Percentiles rank a stretch among this genome's conserved stretches.
These are phyloP conservation scores for Neurospora hispaniola DNA, from an alignment of 495 filamentous ascomycete species.

Conservation along the genomic window DNA sequence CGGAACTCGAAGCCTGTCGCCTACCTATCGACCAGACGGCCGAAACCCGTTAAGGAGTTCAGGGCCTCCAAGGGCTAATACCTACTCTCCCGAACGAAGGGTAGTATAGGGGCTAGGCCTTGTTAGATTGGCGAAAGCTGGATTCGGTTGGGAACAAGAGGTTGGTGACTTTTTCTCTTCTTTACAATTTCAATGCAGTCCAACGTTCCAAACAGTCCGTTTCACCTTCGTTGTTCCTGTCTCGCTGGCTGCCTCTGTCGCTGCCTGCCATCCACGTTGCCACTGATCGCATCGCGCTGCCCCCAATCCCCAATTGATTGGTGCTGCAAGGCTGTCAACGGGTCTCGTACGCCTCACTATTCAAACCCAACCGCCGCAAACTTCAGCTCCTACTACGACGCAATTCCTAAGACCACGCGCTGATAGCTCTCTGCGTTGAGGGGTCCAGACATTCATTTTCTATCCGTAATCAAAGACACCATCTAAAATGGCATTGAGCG, in stretches of 20 bases:
- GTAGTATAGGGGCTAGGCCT: not conserved
- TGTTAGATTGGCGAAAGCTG: not conserved
- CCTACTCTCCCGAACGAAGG: not conserved
- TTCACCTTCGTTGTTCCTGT: not conserved
- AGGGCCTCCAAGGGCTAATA: not conserved
- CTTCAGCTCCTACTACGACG: not conserved
- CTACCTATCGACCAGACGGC: not conserved
- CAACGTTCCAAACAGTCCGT: not conserved
- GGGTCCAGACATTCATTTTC: not conserved
- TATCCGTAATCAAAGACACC: not conserved
- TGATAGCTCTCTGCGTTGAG: not conserved
- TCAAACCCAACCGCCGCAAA: not conserved
- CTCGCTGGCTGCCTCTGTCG: not conserved
- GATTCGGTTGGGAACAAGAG: not conserved
- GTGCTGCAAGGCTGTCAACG: not conserved
- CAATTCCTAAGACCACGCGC: not conserved
- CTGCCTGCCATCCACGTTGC: not conserved
- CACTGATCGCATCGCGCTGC: not conserved
- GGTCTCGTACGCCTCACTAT: not conserved
- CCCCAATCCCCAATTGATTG: not conserved
- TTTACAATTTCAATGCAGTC: not conserved
- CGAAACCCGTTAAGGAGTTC: not conserved
- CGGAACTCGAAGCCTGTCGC: not conserved
- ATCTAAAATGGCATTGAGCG: conserved; percentile 29
- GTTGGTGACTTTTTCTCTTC: not conserved